Evolutionary conservation across 2,329 filamentous ascomycete species (phyloP).

Genomic region (Aspergillus felis): DNA sequence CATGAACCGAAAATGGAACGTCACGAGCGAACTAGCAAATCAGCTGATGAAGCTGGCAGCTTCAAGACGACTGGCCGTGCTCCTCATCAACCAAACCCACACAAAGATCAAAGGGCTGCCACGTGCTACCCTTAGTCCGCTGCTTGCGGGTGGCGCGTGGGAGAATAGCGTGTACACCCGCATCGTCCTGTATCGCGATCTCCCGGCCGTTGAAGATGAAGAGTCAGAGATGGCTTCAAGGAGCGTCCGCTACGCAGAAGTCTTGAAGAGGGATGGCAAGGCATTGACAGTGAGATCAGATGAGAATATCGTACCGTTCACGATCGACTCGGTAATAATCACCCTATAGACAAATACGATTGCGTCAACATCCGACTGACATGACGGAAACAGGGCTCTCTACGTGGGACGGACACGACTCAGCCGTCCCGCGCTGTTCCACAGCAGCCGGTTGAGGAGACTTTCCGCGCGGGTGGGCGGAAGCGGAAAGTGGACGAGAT

Average conservation of each 20-base stretch:
- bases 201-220: conserved; percentile 44
- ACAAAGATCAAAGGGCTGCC: conserved; percentile 70
- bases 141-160: conserved; percentile 74
- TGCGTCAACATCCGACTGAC: background rate
- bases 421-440: conserved; percentile 3
- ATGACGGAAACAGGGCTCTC: conserved; percentile 8
- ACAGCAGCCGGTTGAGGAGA: conserved; percentile 6
- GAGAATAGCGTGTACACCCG: conserved; percentile 71
- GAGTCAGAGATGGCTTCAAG: conserved; percentile 34
- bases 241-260: conserved; percentile 56
- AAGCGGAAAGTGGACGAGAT: conserved; percentile 45
- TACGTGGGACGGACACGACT: conserved; percentile 10
- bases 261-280: conserved; percentile 63
- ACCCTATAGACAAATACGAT: background rate
- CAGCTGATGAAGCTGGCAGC: conserved; percentile 68
- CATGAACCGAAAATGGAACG: conserved; percentile 46
- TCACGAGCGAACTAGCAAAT: conserved; percentile 63
- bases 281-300: conserved; percentile 22
- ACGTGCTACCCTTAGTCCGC: conserved; percentile 66
- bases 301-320: conserved; percentile 37
- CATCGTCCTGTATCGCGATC: conserved; percentile 76
- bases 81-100: conserved; percentile 74
- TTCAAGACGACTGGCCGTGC: conserved; percentile 66
- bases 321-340: conserved; percentile 34
- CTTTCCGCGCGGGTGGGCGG: conserved; percentile 11